Evolutionary conservation across 805 yeast genomes (phyloP), one percentile per base, ranked within the genome.

Genomic region (Yarrowia sp.): DNA sequence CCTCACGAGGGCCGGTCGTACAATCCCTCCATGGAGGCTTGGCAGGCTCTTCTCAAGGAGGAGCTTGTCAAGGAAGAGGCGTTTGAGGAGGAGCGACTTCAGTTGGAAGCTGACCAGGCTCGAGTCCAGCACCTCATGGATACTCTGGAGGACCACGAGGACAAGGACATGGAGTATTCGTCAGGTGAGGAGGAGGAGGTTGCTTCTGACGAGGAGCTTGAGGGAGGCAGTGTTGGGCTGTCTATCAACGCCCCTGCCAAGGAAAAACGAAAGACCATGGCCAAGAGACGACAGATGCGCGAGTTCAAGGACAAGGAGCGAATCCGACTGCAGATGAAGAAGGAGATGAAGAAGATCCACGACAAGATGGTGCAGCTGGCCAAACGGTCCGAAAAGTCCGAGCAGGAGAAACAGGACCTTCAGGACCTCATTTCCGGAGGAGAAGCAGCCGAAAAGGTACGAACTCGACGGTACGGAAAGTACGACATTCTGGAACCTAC

Each of bases 1-100:
- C 92, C 96, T 12, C 87, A 87, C 70, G 95, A 87, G 1, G 98
- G 98, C 64, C 89, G 88, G 74, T 92, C 98, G 2, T 95, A 91
- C 73, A 95, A 95, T 73, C 99, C 99, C 26, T 82, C 93, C 12
- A 79, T 86, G 68, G 88, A 87, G 65, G 84, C 89, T 28, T 95
- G 99, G 99, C 85, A 85, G 70, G 76, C 75, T 19, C 80, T 92
- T 69, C 83, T 95, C 62, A 78, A 83, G 62, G 78, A 80, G 63
- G 98, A 92, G 75, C 87, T 81, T 70, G 80, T 74, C 62, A 79
- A 80, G 64, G 96, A 91, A 71, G 83, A 85, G 71, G 80, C 83
- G 58, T 82, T 80, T 65, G 97, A 90, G 70, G 84, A 85, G 66
- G 81, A 84, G 70, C 82, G 88, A 71, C 75, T 82, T 63, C 80